phyloP scores from a whole-genome alignment of 345 rosid genomes.

The Schrenkiella parvula region DNA sequence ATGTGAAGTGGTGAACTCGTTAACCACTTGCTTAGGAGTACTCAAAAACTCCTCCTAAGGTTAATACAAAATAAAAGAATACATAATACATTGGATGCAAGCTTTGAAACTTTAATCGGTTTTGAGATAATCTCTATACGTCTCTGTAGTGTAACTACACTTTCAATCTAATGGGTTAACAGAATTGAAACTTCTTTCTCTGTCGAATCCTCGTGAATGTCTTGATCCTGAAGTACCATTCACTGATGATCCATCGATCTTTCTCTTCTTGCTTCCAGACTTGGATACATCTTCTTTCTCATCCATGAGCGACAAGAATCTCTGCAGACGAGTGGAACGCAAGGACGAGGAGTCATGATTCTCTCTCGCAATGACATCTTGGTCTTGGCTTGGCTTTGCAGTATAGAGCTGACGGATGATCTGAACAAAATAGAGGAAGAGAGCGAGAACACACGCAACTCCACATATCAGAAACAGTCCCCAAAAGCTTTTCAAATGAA shows the following conservation, averaged over 20 bases:
- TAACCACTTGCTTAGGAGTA: neutral
- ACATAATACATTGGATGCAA: neutral
- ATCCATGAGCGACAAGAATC: slow-evolving; percentile 71
- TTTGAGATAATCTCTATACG: neutral
- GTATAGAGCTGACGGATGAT: slow-evolving; percentile 38
- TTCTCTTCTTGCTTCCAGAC: slow-evolving; percentile 46
- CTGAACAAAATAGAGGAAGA: slow-evolving; percentile 54
- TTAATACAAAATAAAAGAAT: neutral
- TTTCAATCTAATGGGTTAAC: slow-evolving; percentile 26
- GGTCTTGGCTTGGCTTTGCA: slow-evolving; percentile 27
- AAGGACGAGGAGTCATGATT: slow-evolving; percentile 20
- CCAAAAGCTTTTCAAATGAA: slow-evolving; percentile 79
- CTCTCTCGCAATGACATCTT: slow-evolving; percentile 32
- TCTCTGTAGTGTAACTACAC: neutral
- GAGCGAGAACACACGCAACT: slow-evolving; percentile 67
- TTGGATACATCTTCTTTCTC: slow-evolving; percentile 56
- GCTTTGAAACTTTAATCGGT: neutral
- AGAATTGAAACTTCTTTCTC: slow-evolving; percentile 20
- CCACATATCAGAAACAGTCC: slow-evolving; percentile 85
- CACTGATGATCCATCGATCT: slow-evolving; percentile 44
- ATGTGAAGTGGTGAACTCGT: too few relatives aligned
- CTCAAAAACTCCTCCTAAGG: neutral
- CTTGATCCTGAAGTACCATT: slow-evolving; percentile 24
- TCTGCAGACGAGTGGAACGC: slow-evolving; percentile 44
- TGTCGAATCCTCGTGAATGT: slow-evolving; percentile 14